Evolutionary conservation across 352 stramenopile genomes (phyloP).

Genomic region (Globisporangium nagaii): DNA sequence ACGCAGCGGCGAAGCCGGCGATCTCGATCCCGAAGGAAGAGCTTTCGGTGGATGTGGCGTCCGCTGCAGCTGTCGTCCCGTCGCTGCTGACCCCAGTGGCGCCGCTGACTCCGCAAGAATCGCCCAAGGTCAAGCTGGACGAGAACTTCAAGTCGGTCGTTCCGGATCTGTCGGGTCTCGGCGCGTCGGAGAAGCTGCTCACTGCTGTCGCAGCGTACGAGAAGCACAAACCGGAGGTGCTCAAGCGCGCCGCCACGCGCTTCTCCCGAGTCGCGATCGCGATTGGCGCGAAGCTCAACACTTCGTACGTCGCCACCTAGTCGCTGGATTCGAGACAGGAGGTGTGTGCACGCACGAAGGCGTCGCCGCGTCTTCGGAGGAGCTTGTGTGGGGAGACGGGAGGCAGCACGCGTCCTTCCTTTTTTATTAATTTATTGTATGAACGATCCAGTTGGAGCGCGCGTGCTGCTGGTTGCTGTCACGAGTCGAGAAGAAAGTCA

Average conservation of each 20-base stretch:
- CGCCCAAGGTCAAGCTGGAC: constrained; percentile 27
- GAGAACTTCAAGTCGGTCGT: constrained; percentile 65
- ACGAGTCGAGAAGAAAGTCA: neutral
- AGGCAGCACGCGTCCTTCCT: neutral
- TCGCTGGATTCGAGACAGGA: too few relatives aligned
- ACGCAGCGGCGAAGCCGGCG: constrained; percentile 10
- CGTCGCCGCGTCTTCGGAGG: neutral
- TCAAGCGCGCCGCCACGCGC: constrained; percentile 49
- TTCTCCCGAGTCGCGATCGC: constrained; percentile 69
- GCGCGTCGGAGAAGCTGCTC: constrained; percentile 72
- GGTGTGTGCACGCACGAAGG: too few relatives aligned
- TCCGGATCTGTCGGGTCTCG: constrained; percentile 64
- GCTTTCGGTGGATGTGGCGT: neutral
- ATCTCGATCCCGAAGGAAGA: constrained; percentile 2
- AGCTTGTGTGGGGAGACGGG: too few relatives aligned
- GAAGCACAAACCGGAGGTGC: constrained; percentile 77
- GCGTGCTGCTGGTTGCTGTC: neutral
- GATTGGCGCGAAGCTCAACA: constrained; percentile 76
- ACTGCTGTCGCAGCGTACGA: constrained; percentile 75
- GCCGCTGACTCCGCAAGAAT: constrained; percentile 6
- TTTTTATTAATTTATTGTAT: constrained; percentile 13
- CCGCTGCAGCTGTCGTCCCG: neutral
- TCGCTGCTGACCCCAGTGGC: neutral
- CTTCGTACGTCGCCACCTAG: constrained; percentile 40
- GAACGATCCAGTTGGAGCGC: neutral